These are phyloP conservation scores for Phialophora macrospora DNA, from an alignment of 2,329 filamentous ascomycete species.

Conservation along the genomic window DNA sequence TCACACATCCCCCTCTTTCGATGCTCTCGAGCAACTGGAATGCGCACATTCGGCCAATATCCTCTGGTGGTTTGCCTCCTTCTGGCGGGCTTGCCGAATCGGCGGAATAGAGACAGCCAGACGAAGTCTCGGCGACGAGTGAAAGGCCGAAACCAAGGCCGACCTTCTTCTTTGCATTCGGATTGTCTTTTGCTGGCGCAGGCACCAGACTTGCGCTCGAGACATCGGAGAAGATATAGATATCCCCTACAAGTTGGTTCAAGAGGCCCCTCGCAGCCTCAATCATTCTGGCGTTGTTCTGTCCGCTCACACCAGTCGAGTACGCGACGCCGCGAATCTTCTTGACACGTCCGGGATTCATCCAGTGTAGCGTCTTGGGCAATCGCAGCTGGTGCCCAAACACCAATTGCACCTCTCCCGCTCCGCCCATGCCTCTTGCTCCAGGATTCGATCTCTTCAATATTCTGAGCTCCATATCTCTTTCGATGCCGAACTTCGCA, in stretches of 20 bases:
- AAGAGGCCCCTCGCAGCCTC: slow-evolving; percentile 84
- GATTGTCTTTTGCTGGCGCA: slow-evolving; percentile 71
- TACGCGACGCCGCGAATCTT: slow-evolving; percentile 92
- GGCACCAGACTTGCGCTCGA: slow-evolving; percentile 65
- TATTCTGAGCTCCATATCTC: slow-evolving; percentile 82
- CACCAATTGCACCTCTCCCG: slow-evolving; percentile 88
- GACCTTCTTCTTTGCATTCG: slow-evolving; percentile 62
- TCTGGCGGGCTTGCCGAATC: slow-evolving; percentile 75
- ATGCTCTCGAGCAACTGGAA: slow-evolving; percentile 87
- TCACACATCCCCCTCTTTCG: slow-evolving; percentile 79
- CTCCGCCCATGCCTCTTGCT: slow-evolving; percentile 75
- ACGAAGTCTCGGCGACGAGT: slow-evolving; percentile 89
- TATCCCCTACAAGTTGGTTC: slow-evolving; percentile 83
- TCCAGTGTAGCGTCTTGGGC: slow-evolving; percentile 89
- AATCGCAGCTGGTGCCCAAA: slow-evolving; percentile 93
- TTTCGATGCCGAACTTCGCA: slow-evolving; percentile 85
- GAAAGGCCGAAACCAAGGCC: slow-evolving; percentile 92
- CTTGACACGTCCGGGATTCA: slow-evolving; percentile 83
- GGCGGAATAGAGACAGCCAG: slow-evolving; percentile 83
- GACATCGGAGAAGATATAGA: slow-evolving; percentile 80
- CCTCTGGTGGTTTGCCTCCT: slow-evolving; percentile 85
- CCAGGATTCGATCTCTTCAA: slow-evolving; percentile 79
- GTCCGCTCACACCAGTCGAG: slow-evolving; percentile 85
- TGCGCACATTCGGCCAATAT: slow-evolving; percentile 85
- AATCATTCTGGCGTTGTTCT: slow-evolving; percentile 95